Conservation (phyloP, 805 yeast genomes). For the Myxozyma neotropica region DNA sequence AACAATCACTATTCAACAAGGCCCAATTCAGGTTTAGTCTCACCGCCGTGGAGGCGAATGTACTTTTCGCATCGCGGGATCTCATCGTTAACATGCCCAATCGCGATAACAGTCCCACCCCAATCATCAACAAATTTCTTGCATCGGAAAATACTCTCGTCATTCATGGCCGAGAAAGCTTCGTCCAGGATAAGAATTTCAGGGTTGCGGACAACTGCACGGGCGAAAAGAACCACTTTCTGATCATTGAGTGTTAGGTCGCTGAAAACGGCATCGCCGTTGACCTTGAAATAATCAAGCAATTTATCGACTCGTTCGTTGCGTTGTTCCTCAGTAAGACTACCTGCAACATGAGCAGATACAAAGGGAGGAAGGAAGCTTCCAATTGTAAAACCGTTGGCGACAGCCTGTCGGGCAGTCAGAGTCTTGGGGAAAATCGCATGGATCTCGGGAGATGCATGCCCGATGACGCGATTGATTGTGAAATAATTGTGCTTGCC, state of each 20-base stretch:
- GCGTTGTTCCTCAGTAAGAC: conserved; percentile 41
- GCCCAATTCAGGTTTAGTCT: conserved; percentile 20
- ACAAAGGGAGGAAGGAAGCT: conserved; percentile 56
- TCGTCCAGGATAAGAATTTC: conserved; percentile 82
- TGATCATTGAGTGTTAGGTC: conserved; percentile 71
- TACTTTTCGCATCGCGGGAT: conserved; percentile 68
- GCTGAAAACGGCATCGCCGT: conserved; percentile 50
- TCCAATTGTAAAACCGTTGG: conserved; percentile 78
- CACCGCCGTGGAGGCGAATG: conserved; percentile 43
- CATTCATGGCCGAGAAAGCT: conserved; percentile 89
- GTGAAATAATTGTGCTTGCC: conserved; percentile 79
- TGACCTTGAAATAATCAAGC: conserved; percentile 51
- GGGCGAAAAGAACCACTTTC: conserved; percentile 70
- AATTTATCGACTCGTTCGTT: conserved; percentile 49
- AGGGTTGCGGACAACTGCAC: conserved; percentile 81
- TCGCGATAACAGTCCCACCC: conserved; percentile 72
- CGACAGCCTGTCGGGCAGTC: conserved; percentile 58
- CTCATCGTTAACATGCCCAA: conserved; percentile 84
- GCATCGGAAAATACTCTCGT: conserved; percentile 57
- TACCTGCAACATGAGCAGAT: conserved; percentile 39
- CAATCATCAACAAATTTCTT: conserved; percentile 56
- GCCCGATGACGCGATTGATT: conserved; percentile 77
- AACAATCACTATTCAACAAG: not conserved
- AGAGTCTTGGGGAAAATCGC: conserved; percentile 69
- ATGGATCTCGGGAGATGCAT: conserved; percentile 90